phyloP scores from a whole-genome alignment of 2,329 filamentous ascomycete genomes.

The Xylariaceae sp. region DNA sequence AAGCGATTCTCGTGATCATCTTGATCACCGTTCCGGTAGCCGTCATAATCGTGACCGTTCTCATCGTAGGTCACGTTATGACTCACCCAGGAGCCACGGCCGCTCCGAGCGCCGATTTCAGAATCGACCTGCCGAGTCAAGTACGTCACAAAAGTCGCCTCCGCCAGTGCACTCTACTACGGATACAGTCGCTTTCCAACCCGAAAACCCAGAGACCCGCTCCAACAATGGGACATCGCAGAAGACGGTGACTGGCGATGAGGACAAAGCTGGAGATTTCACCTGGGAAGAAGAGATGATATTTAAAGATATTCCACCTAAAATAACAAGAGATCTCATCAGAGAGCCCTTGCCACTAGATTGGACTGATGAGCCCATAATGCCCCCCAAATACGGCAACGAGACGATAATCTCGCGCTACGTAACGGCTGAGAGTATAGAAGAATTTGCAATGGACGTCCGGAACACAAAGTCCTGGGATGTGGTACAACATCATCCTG shows the following conservation, averaged over 20 bases:
- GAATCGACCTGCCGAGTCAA: conserved; percentile 6
- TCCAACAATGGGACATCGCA: neutral
- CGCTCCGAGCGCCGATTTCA: conserved; percentile 11
- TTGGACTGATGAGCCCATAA: conserved; percentile 28
- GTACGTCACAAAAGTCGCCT: conserved; percentile 6
- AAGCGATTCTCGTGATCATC: conserved; percentile 4
- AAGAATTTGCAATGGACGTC: conserved; percentile 29
- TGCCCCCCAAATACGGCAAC: conserved; percentile 28
- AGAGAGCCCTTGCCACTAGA: conserved; percentile 26
- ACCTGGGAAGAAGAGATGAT: conserved; percentile 24
- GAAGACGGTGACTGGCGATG: conserved; percentile 2
- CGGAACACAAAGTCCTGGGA: conserved; percentile 30
- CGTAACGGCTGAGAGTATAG: conserved; percentile 26
- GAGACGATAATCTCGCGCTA: conserved; percentile 28
- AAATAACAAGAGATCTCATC: conserved; percentile 26
- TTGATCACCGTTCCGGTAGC: conserved; percentile 7
- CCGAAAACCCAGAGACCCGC: neutral
- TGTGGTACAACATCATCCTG: conserved; percentile 26
- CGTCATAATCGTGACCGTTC: conserved; percentile 8
- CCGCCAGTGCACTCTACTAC: conserved; percentile 1
- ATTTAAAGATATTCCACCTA: conserved; percentile 22
- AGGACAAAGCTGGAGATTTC: conserved; percentile 18
- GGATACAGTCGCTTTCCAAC: neutral
- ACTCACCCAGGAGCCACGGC: conserved; percentile 10
- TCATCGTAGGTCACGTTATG: conserved; percentile 7